Evolutionary conservation across 2,329 filamentous ascomycete genomes (phyloP).

Genomic region (Dactylellina drechsleri): DNA sequence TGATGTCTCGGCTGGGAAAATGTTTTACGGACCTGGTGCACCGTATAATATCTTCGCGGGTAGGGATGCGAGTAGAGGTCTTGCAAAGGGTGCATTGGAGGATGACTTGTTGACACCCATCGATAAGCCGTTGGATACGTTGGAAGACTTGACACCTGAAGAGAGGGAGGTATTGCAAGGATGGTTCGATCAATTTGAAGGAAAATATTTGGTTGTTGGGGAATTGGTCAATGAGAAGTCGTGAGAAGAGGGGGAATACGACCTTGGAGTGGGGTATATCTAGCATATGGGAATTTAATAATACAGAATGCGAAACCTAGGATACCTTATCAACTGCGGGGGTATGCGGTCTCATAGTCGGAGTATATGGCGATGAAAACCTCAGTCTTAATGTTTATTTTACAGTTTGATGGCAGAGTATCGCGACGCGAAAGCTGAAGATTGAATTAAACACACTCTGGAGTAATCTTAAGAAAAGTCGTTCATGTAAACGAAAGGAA

Average conservation of each 20-base stretch:
- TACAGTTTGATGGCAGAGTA: not conserved
- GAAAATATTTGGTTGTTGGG: constrained; percentile 96
- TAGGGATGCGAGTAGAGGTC: constrained; percentile 84
- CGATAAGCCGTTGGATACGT: constrained; percentile 65
- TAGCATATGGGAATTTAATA: too few species aligned
- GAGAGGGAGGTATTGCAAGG: constrained; percentile 73
- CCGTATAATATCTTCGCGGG: constrained; percentile 97
- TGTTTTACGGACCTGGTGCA: constrained; percentile 96
- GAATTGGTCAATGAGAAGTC: constrained; percentile 71
- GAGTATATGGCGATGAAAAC: too few species aligned
- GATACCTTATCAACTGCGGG: too few species aligned
- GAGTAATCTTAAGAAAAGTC: not conserved
- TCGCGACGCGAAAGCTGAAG: too few species aligned
- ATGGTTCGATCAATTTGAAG: constrained; percentile 92
- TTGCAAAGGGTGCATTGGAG: constrained; percentile 93
- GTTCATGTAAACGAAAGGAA: not conserved
- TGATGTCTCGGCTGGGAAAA: constrained; percentile 81
- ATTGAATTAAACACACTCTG: too few species aligned
- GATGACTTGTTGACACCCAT: constrained; percentile 91
- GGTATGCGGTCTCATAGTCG: too few species aligned
- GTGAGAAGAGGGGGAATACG: not conserved
- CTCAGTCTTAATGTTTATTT: not conserved
- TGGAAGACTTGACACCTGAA: constrained; percentile 68
- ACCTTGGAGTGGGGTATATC: too few species aligned
- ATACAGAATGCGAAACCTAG: too few species aligned